These are phyloP conservation scores for Capsella rubella DNA, from an alignment of 441 rosid genomes.

Conservation along the genomic window DNA sequence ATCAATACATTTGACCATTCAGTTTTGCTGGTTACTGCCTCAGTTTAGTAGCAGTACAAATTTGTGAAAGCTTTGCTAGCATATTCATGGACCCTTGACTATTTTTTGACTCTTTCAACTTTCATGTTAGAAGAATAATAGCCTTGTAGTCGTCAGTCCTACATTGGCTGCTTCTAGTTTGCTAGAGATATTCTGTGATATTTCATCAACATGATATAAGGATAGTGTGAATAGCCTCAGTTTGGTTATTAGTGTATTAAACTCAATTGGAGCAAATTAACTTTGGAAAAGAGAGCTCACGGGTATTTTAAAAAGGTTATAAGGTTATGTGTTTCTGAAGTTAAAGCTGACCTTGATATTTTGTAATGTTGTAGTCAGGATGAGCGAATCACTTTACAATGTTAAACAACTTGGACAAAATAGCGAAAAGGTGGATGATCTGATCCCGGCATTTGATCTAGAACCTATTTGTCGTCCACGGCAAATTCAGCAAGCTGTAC, in stretches of 20 bases:
- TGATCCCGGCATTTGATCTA: constrained; percentile 52
- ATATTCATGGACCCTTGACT: neutral
- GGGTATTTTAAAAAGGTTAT: neutral
- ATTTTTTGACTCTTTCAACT: neutral
- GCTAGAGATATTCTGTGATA: neutral
- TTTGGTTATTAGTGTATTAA: neutral
- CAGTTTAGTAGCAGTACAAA: neutral
- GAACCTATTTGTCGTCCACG: constrained; percentile 73
- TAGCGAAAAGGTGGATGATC: constrained; percentile 55
- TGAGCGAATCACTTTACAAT: constrained; percentile 84
- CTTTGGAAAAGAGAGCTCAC: constrained; percentile 8
- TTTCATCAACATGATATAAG: neutral
- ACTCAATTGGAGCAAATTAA: neutral
- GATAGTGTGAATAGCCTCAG: neutral
- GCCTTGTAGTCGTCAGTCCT: constrained; percentile 11
- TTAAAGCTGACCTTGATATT: constrained; percentile 30
- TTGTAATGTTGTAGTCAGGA: constrained; percentile 68
- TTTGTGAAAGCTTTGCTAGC: neutral
- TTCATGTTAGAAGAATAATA: constrained; percentile 13
- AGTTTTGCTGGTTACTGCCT: neutral
- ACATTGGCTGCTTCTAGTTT: constrained; percentile 7
- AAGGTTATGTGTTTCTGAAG: constrained; percentile 14
- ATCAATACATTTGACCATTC: neutral
- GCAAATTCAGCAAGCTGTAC: constrained; percentile 58
- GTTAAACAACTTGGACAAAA: constrained; percentile 68